Percentiles rank a stretch among this genome's conserved stretches.
Conservation (phyloP, 2,329 filamentous ascomycete genomes). For the Colletotrichum endophyticum region DNA sequence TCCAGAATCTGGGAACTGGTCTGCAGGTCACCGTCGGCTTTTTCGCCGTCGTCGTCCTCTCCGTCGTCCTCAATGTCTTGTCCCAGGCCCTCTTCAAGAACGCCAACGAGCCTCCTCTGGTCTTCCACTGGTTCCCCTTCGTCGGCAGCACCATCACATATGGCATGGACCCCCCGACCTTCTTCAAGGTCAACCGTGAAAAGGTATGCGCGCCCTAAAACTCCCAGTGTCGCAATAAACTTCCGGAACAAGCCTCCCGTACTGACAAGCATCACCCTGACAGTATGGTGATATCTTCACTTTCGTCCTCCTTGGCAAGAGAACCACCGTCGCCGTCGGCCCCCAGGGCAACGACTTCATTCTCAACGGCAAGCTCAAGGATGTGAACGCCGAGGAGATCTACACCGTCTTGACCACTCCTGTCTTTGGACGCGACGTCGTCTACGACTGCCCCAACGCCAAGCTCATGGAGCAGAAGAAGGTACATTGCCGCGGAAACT, state of each 20-base stretch:
- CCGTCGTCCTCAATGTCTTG: slow-evolving; percentile 79
- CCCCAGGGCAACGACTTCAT: slow-evolving; percentile 89
- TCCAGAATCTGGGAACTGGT: slow-evolving; percentile 50
- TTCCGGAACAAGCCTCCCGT: not conserved
- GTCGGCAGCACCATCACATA: slow-evolving; percentile 93
- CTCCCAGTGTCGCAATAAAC: not conserved
- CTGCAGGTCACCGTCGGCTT: slow-evolving; percentile 53
- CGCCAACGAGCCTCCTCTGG: slow-evolving; percentile 78
- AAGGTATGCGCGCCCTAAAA: slow-evolving; percentile 62
- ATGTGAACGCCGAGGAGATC: slow-evolving; percentile 89
- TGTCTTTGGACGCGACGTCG: slow-evolving; percentile 83
- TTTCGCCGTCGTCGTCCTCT: slow-evolving; percentile 49
- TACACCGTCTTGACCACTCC: slow-evolving; percentile 78
- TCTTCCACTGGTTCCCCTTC: slow-evolving; percentile 83
- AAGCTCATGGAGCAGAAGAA: slow-evolving; percentile 98
- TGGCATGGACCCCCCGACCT: slow-evolving; percentile 90
- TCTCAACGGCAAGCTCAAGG: slow-evolving; percentile 87
- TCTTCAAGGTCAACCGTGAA: slow-evolving; percentile 77
- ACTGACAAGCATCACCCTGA: not conserved
- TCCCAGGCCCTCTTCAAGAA: slow-evolving; percentile 83
- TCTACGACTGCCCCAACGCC: slow-evolving; percentile 89
- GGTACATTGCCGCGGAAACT: slow-evolving; percentile 50
- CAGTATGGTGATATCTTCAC: slow-evolving; percentile 91
- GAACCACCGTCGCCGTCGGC: slow-evolving; percentile 85
- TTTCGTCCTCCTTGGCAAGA: slow-evolving; percentile 86